A percentile compares a stretch with the other conserved stretches of the same genome.
These are phyloP conservation scores for Cylindrodendrum hubeiense DNA, from an alignment of 2,329 filamentous ascomycete genomes.

Conservation along the genomic window DNA sequence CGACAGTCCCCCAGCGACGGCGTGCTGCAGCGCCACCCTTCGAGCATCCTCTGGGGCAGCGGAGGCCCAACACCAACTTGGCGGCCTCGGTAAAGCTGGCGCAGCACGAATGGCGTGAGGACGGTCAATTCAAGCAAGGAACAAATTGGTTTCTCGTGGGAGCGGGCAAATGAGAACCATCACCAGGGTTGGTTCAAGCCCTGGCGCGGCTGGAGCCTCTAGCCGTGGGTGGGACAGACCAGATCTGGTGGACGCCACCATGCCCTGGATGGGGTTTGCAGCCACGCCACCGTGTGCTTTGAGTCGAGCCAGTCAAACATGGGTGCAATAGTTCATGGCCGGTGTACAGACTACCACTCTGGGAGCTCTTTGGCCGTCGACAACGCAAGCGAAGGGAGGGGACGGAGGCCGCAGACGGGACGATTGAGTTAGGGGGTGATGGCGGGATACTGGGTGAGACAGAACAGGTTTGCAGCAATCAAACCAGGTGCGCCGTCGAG, in stretches of 20 bases:
- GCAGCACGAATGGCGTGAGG: conserved; percentile 29
- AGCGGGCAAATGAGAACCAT: conserved; percentile 27
- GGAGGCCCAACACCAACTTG: conserved; percentile 27
- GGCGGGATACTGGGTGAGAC: conserved; percentile 19
- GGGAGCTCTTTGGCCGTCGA: not conserved
- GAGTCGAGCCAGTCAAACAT: conserved; percentile 27
- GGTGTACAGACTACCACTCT: not conserved
- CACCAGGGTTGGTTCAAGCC: conserved; percentile 30
- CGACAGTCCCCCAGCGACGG: conserved; percentile 39
- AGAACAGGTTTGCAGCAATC: conserved; percentile 11
- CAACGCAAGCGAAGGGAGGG: conserved; percentile 20
- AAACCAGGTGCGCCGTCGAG: conserved; percentile 14
- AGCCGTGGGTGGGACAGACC: conserved; percentile 28
- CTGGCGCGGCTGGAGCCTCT: conserved; percentile 22
- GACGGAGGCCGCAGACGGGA: not conserved
- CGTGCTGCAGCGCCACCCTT: conserved; percentile 42
- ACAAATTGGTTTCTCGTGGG: conserved; percentile 11
- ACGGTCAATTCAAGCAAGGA: conserved; percentile 4
- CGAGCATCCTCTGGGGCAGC: conserved; percentile 32
- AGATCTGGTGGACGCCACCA: conserved; percentile 36
- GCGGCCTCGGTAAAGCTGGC: conserved; percentile 26
- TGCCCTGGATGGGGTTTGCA: conserved; percentile 33
- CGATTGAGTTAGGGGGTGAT: conserved; percentile 5
- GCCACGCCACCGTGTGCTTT: conserved; percentile 32
- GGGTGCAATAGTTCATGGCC: conserved; percentile 29